Evolutionary conservation across 2,329 filamentous ascomycete species (phyloP).

Genomic region (Botryotinia calthae): DNA sequence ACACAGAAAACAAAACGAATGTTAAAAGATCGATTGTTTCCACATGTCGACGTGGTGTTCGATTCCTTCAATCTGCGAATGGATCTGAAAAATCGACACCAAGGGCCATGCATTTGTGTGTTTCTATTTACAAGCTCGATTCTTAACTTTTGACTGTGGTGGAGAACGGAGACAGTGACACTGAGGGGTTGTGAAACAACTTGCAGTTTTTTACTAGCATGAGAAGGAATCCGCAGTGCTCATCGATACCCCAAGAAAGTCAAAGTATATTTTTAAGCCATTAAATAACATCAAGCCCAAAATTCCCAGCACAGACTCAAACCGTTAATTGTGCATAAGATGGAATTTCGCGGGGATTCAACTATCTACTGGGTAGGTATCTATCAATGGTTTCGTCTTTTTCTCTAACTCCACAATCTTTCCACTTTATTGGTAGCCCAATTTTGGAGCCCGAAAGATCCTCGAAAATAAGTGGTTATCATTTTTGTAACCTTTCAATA

Average conservation of each 20-base stretch:
- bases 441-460: neutral
- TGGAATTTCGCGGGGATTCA: constrained; percentile 11
- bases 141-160: neutral
- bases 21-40: neutral
- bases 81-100: neutral
- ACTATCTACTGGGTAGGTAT: constrained; percentile 8
- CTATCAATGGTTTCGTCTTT: constrained; percentile 17
- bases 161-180: neutral
- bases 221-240: neutral
- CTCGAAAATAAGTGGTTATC: neutral
- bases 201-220: neutral
- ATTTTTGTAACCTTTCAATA: neutral
- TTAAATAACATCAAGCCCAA: neutral
- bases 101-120: neutral
- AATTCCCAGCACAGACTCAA: neutral
- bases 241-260: neutral
- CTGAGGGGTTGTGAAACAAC: neutral
- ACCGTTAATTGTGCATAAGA: neutral
- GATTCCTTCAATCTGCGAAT: neutral
- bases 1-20: neutral
- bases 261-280: neutral
- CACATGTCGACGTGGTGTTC: neutral
- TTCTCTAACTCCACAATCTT: constrained; percentile 21
- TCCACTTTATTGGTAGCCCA: neutral
- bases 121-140: neutral